These are phyloP conservation scores for Termitomyces sp. DNA, from an alignment of 768 basidiomycete genomes.

Conservation along the genomic window DNA sequence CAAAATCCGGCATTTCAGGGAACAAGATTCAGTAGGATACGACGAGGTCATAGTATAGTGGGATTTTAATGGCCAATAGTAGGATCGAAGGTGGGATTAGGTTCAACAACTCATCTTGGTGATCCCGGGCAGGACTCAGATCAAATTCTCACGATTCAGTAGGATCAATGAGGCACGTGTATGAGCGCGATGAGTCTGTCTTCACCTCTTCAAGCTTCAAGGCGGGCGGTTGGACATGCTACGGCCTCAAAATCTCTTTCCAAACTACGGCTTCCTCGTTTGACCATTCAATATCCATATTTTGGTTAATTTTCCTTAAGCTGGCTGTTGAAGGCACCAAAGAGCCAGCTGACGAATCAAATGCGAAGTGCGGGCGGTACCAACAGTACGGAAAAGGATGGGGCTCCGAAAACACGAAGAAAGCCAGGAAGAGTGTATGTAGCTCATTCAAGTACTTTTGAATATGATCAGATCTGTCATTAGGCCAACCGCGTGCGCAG, in stretches of 20 bases:
- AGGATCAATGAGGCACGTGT: neutral
- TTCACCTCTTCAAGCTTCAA: neutral
- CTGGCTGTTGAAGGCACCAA: neutral
- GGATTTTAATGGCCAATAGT: no score
- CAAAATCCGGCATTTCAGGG: no score
- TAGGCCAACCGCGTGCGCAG: conserved; percentile 51
- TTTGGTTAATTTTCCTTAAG: neutral
- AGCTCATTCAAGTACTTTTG: neutral
- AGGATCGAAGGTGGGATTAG: no score
- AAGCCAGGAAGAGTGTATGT: conserved; percentile 48
- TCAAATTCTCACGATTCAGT: no score
- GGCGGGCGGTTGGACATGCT: neutral
- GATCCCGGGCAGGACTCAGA: no score
- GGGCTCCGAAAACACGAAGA: conserved; percentile 28
- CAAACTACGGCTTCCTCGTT: neutral
- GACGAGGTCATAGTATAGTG: no score
- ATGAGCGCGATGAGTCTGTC: no score
- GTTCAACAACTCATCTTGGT: no score
- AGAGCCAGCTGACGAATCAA: conserved; percentile 1
- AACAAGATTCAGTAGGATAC: no score
- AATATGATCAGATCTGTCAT: neutral
- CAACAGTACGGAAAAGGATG: conserved; percentile 16
- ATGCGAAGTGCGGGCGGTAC: conserved; percentile 1
- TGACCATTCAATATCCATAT: neutral
- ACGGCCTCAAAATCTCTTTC: neutral